phyloP scores from a whole-genome alignment of 371 early-diverging fungal genomes.

The Nosema bombycis region DNA sequence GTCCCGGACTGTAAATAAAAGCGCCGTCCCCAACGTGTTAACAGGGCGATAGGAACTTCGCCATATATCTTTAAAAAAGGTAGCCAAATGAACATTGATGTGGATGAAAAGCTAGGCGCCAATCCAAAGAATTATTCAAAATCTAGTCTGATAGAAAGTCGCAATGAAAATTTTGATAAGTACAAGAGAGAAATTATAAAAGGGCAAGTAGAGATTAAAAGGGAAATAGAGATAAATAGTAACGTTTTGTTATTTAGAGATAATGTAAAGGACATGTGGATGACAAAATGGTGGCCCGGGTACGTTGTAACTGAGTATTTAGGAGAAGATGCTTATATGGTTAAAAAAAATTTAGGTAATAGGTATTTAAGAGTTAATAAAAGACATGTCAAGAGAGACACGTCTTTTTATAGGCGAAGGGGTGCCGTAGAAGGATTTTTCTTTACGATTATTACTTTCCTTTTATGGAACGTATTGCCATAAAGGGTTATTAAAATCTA shows the following conservation, averaged over 20 bases:
- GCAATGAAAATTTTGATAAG: slow-evolving; percentile 8
- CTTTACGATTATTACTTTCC: too few species aligned
- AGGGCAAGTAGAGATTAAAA: neutral
- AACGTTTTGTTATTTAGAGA: slow-evolving; percentile 14
- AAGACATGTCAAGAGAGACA: neutral
- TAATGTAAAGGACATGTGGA: neutral
- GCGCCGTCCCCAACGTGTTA: too few species aligned
- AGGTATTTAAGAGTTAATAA: neutral
- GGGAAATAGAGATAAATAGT: neutral
- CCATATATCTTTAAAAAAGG: slow-evolving; percentile 13
- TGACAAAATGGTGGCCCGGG: neutral
- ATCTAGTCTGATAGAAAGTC: neutral
- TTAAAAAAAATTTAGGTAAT: neutral
- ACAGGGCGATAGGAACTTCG: slow-evolving; percentile 32
- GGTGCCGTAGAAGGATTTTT: too few species aligned
- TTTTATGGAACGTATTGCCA: too few species aligned
- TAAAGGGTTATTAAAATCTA: too few species aligned
- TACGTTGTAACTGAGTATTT: neutral
- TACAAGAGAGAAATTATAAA: neutral
- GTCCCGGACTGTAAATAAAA: too few species aligned
- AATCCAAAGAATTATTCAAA: neutral
- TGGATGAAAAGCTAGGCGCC: neutral
- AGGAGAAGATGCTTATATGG: neutral
- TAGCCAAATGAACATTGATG: neutral
- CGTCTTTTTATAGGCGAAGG: neutral